A percentile compares a stretch with the other conserved stretches of the same genome.
These are phyloP conservation scores for Nepenthes gracilis DNA, from an alignment of 148 eudicot genomes.

Conservation along the genomic window DNA sequence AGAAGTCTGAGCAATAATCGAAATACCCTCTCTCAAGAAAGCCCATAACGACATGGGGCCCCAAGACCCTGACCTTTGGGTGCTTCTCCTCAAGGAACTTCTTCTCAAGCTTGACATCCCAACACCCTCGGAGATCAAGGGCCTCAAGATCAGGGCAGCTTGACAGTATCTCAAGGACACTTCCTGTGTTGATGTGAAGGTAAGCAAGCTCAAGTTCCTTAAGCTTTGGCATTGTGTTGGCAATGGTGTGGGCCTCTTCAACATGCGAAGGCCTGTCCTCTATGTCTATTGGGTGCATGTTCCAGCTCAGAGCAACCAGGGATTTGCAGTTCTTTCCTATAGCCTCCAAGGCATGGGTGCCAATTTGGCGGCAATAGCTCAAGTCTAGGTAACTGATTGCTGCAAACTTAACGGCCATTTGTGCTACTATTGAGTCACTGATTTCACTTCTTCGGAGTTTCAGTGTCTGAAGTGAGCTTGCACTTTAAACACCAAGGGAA, in stretches of 20 bases:
- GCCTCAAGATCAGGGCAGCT: conserved; percentile 41
- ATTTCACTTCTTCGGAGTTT: conserved; percentile 44
- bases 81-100: conserved; percentile 31
- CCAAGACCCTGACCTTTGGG: conserved; percentile 41
- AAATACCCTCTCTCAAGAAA: conserved; percentile 23
- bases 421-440: conserved; percentile 44
- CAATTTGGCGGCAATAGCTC: conserved; percentile 46
- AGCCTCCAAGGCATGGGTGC: conserved; percentile 43
- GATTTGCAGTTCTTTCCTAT: conserved; percentile 51
- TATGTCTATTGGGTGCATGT: conserved; percentile 52
- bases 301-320: conserved; percentile 43
- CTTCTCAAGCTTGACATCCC: conserved; percentile 53
- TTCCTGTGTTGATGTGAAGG: conserved; percentile 25
- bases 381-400: conserved; percentile 37
- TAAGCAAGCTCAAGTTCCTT: conserved; percentile 61
- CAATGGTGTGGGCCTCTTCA: conserved; percentile 59
- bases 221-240: conserved; percentile 59
- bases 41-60: conserved; percentile 49
- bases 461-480: conserved; percentile 43
- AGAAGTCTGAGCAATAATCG: conserved; percentile 39
- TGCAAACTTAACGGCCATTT: conserved; percentile 40
- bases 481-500: conserved; percentile 27
- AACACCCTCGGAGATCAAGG: conserved; percentile 70
- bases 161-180: conserved; percentile 42
- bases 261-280: conserved; percentile 28